Evolutionary conservation across 352 stramenopile genomes (phyloP).

Genomic region (Aphanomyces euteiches): DNA sequence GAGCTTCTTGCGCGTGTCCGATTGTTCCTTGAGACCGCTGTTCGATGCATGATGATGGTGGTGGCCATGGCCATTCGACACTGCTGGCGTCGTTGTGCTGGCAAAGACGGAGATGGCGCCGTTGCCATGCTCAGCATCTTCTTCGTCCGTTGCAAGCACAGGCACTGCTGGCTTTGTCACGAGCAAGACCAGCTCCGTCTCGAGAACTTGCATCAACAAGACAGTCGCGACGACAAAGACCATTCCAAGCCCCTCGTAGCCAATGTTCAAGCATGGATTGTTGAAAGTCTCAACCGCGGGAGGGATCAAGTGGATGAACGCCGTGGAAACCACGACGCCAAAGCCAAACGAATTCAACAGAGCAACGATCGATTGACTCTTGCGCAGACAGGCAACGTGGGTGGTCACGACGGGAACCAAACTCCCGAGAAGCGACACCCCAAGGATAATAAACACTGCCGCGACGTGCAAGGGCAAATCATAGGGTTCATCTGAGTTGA

Average conservation of each 20-base stretch:
- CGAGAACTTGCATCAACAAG: conserved; percentile 30
- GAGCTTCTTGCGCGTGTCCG: conserved; percentile 27
- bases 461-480: conserved; percentile 23
- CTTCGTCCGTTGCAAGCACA: too few species aligned
- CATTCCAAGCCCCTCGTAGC: conserved; percentile 31
- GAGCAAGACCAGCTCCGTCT: conserved; percentile 30
- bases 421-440: conserved; percentile 21
- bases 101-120: too few species aligned
- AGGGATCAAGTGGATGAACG: conserved; percentile 35
- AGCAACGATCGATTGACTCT: not conserved
- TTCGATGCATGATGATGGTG: not conserved
- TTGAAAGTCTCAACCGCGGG: conserved; percentile 30
- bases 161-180: not conserved
- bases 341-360: conserved; percentile 31
- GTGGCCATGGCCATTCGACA: not conserved
- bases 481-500: not conserved
- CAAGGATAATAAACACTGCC: conserved; percentile 30
- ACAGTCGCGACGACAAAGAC: conserved; percentile 33
- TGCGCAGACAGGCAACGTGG: conserved; percentile 20
- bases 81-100: too few species aligned
- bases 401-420: conserved; percentile 24
- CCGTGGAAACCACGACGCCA: conserved; percentile 35
- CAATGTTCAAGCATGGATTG: conserved; percentile 26
- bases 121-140: too few species aligned
- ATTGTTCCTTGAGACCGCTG: not conserved